Percentiles rank a stretch among this genome's conserved stretches.
phyloP scores from a whole-genome alignment of 108 stramenopile species.

The Fragilaria crotonensis region DNA sequence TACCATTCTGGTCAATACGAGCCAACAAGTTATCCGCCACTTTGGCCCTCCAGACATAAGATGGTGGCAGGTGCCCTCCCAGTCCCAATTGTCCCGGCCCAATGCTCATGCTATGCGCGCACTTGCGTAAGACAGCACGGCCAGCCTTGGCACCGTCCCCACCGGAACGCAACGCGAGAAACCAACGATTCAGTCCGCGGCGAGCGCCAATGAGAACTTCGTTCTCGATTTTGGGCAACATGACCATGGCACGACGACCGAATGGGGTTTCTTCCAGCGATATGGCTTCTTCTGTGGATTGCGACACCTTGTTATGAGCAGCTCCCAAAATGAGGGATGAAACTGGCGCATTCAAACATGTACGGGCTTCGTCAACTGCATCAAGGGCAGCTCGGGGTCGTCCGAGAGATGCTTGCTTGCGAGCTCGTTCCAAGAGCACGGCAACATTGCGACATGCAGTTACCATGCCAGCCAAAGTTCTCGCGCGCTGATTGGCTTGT shows the following conservation, averaged over 20 bases:
- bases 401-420: constrained; percentile 70
- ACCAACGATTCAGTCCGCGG: constrained; percentile 81
- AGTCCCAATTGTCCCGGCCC: constrained; percentile 70
- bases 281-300: constrained; percentile 18
- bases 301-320: constrained; percentile 7
- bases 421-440: constrained; percentile 61
- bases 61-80: constrained; percentile 73
- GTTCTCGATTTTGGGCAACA: constrained; percentile 86
- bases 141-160: constrained; percentile 89
- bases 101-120: constrained; percentile 53
- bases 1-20: constrained; percentile 59
- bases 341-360: constrained; percentile 65
- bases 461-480: constrained; percentile 68
- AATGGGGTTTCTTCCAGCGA: constrained; percentile 81
- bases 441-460: constrained; percentile 69
- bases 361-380: constrained; percentile 82
- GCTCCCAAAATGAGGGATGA: constrained; percentile 31
- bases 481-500: constrained; percentile 50
- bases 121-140: constrained; percentile 68
- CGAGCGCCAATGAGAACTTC: constrained; percentile 81
- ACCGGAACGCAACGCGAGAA: constrained; percentile 69
- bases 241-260: constrained; percentile 68
- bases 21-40: constrained; percentile 78
- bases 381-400: constrained; percentile 73
- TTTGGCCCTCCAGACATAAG: constrained; percentile 80